Evolutionary conservation across 495 filamentous ascomycete species (phyloP).

Genomic region (Talaromyces ruber): DNA sequence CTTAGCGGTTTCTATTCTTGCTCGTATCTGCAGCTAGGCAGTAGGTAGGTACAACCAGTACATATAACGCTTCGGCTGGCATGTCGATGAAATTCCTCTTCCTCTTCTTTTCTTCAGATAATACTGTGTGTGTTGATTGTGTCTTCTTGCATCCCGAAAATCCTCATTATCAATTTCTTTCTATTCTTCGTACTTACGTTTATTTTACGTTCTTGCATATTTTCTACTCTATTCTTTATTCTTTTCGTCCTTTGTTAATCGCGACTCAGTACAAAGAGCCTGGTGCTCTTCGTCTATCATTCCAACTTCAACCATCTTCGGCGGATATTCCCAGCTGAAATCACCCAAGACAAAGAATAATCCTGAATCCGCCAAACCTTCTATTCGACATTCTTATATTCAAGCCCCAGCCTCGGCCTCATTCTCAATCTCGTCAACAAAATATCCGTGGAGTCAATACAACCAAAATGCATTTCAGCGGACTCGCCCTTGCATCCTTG

Average conservation of each 20-base stretch:
- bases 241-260: neutral
- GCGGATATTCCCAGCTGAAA: neutral
- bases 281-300: neutral
- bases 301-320: neutral
- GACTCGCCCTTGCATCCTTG: constrained; percentile 10
- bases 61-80: neutral
- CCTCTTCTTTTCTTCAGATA: neutral
- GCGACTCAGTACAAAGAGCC: neutral
- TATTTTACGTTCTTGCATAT: neutral
- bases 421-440: neutral
- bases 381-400: neutral
- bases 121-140: neutral
- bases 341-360: neutral
- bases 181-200: too few species aligned
- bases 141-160: neutral
- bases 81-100: neutral
- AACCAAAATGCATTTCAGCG: constrained; percentile 4
- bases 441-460: neutral
- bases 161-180: constrained; percentile 5
- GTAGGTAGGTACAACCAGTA: neutral
- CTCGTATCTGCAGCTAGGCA: neutral
- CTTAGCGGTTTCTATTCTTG: constrained; percentile 6
- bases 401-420: neutral
- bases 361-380: neutral
- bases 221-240: neutral